Evolutionary conservation across 345 rosid genomes (phyloP), one percentile per base, ranked within the genome.

Genomic region (Citrus trifoliata): DNA sequence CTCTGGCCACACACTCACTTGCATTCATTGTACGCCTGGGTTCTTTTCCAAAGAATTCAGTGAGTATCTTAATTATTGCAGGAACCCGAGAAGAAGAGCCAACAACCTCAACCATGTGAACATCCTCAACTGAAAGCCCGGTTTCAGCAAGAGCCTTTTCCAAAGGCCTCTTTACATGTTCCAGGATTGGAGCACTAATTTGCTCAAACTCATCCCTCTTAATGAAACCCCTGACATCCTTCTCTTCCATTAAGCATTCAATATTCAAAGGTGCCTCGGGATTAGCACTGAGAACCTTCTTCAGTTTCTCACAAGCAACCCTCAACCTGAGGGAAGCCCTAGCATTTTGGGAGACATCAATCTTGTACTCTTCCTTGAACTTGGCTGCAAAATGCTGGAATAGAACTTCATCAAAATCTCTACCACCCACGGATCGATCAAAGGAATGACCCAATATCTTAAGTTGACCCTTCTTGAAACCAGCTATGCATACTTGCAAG

Each of bases 11-110:
- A 83, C 98, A 94, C 87, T 96, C 99, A 79, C 98, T 96, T 5
- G 99, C 98, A 86, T 96, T 96, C 99, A 96, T 93, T 24, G 98
- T 93, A 21, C 97, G 92, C 80, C 98, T 88, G 5, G 98, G 98
- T 85, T 94, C 99, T 85, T 96, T 96, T n/a, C 99, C 97, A 42
- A 96, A 96, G 83, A 96, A 93, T 63, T 94, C 98, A 0, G 98
- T 88, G 67, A 96, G 67, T 63, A 96, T 94, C 85, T 88, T 96
- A 42, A 92, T 80, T 24, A 96, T 76, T 24, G 99, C 88, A 75
- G 99, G 99, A 37, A 94, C 82, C 7, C 98, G 97, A 59, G 99
- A 94, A 2, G 87, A 95, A 24, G 98, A 93, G 58, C 99, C 99
- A 48, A 96, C 91, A 55, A 96, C 92, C 89, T 96, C 99, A 51